phyloP scores from a whole-genome alignment of 2,329 filamentous ascomycete genomes.

The Calonectria hongkongensis region DNA sequence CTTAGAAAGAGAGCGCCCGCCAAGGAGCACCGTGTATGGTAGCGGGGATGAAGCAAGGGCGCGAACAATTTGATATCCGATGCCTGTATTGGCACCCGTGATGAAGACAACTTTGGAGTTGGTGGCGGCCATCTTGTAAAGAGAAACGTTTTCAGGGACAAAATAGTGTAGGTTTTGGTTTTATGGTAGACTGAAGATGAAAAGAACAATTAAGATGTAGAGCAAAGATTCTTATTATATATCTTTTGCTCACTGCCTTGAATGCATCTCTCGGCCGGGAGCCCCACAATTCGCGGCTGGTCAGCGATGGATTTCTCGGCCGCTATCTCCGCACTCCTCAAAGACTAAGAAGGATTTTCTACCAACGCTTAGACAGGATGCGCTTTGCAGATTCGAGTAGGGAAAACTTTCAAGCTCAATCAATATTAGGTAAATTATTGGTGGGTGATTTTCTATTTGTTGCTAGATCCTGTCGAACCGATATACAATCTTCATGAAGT shows the following conservation, averaged over 20 bases:
- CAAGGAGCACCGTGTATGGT: constrained; percentile 54
- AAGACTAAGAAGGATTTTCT: no score
- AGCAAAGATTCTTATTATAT: background rate
- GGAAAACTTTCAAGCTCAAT: no score
- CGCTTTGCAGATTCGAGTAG: no score
- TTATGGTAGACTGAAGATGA: background rate
- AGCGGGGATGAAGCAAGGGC: constrained; percentile 44
- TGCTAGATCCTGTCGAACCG: no score
- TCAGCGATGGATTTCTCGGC: constrained; percentile 2
- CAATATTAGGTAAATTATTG: no score
- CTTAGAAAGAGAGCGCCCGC: constrained; percentile 50
- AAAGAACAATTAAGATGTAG: no score
- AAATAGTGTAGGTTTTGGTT: background rate
- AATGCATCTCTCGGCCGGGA: constrained; percentile 28
- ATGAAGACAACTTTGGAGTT: constrained; percentile 24
- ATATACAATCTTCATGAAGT: no score
- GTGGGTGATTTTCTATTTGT: no score
- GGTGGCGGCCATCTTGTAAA: constrained; percentile 8
- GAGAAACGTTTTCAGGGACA: no score
- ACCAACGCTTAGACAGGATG: no score
- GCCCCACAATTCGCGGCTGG: background rate
- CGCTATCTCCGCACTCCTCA: constrained; percentile 23
- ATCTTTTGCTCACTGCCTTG: background rate
- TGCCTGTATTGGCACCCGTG: constrained; percentile 53
- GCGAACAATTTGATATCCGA: constrained; percentile 54